These are phyloP conservation scores for Nakazawaea populi DNA, from an alignment of 805 yeast species.

Conservation along the genomic window DNA sequence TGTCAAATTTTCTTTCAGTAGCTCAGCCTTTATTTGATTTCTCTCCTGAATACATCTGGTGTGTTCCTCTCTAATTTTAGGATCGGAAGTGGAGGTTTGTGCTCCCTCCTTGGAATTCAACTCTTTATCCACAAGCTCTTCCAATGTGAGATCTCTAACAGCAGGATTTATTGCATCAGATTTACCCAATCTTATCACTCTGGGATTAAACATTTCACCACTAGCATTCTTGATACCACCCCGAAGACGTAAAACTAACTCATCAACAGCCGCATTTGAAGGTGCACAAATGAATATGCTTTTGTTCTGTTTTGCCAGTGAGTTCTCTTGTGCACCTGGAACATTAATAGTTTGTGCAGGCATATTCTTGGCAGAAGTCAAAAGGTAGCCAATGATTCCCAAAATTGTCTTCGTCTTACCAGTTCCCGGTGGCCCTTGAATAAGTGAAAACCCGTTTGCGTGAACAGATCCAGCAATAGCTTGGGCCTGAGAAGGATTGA, in stretches of 20 bases:
- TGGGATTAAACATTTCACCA: constrained; percentile 53
- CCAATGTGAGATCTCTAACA: constrained; percentile 78
- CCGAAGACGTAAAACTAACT: constrained; percentile 75
- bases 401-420: constrained; percentile 97
- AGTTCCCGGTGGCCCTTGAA: constrained; percentile 99
- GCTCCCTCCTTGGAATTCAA: constrained; percentile 34
- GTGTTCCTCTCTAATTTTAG: constrained; percentile 43
- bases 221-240: constrained; percentile 56
- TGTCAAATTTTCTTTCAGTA: constrained; percentile 13
- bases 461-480: constrained; percentile 75
- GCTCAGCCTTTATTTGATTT: constrained; percentile 42
- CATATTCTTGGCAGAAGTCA: constrained; percentile 29
- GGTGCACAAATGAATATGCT: constrained; percentile 93
- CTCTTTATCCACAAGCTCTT: constrained; percentile 71
- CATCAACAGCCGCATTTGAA: constrained; percentile 98
- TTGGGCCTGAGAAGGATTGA: constrained; percentile 85
- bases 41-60: constrained; percentile 51
- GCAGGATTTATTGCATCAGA: constrained; percentile 81
- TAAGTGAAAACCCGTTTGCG: constrained; percentile 74
- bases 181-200: constrained; percentile 81
- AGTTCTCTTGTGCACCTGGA: constrained; percentile 4
- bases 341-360: constrained; percentile 1
- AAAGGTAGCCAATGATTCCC: constrained; percentile 79
- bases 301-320: constrained; percentile 31
- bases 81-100: constrained; percentile 35